A percentile compares a stretch with the other conserved stretches of the same genome.
These are phyloP conservation scores for Amesomyces nigricolor DNA, from an alignment of 2,329 filamentous ascomycete species.

Conservation along the genomic window DNA sequence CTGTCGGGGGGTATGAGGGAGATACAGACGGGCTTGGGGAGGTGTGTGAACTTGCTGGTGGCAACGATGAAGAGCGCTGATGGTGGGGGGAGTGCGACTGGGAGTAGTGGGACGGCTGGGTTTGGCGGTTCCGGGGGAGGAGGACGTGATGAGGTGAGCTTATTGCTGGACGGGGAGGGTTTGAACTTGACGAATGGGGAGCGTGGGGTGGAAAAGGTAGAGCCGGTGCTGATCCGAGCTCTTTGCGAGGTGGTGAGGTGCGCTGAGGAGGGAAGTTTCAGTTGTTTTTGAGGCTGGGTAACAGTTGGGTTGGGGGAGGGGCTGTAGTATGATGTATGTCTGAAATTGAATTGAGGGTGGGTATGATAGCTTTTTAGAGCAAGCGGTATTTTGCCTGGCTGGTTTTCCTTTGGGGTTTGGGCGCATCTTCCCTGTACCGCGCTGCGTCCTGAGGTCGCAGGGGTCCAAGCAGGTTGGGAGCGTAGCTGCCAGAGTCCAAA, in stretches of 20 bases:
- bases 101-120: no score
- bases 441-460: no score
- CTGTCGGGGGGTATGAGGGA: conserved; percentile 36
- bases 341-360: no score
- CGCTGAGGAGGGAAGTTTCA: conserved; percentile 31
- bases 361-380: no score
- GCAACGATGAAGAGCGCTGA: conserved; percentile 36
- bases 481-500: no score
- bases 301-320: not conserved
- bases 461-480: no score
- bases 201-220: conserved; percentile 23
- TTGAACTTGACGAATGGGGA: conserved; percentile 1
- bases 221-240: conserved; percentile 36
- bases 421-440: not conserved
- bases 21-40: conserved; percentile 45
- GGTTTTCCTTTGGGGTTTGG: not conserved
- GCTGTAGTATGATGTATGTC: not conserved
- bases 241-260: conserved; percentile 40
- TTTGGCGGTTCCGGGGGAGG: not conserved
- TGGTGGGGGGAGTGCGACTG: no score
- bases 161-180: not conserved
- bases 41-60: conserved; percentile 47
- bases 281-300: not conserved
- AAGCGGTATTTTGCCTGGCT: not conserved
- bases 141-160: not conserved